Base-by-base conservation (phyloP, 108 stramenopile species). In the Pinguiococcus pyrenoidosus region DNA sequence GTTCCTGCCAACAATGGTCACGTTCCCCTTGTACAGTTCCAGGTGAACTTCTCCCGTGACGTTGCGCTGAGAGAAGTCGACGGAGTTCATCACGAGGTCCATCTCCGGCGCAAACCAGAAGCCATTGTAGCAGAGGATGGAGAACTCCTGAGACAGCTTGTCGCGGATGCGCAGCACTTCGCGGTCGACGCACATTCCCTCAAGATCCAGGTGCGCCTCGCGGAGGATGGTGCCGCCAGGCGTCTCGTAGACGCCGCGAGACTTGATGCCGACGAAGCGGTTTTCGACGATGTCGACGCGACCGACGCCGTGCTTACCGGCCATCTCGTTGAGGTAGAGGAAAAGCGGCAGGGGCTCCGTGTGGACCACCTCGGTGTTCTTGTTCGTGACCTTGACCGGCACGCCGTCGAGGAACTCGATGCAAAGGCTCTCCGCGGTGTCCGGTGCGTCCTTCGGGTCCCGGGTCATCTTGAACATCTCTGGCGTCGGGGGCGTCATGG, bases 31-130 rank as follows among this genome's bases (percentile, higher is more conserved):
- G 82, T 85, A 87, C 35, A 94, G 74, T 51, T 83, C 79, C 46
- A 94, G 49, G 37, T 76, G 79, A 37, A 92, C 92, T 7, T 59
- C 54, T 28, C 96, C 96, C 9, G 77, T 72, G 7, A 97, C 90
- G 67, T 89, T 81, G 37, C 79, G 61, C 58, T 97, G 96, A 33
- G 71, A 46, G 61, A 72, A 91, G 14, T 81, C 62, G 32, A 98
- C 74, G 38, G 81, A 67, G 59, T 89, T 54, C 46, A 81, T 82
- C 64, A 94, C 76, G 48, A 94, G 64, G 35, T 92, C 92, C 96
- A 98, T 94, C 70, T 98, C 96, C 8, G 96, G 96, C 9, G 91
- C 88, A 56, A 90, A 98, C 96, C 96, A 98, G 72, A 90, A 98
- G 34, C 96, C 96, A 58, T 98, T 91, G 92, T 98, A 98, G 73